These are phyloP conservation scores for Chondrostereum purpureum DNA, from an alignment of 1,284 basidiomycete genomes.

Conservation along the genomic window DNA sequence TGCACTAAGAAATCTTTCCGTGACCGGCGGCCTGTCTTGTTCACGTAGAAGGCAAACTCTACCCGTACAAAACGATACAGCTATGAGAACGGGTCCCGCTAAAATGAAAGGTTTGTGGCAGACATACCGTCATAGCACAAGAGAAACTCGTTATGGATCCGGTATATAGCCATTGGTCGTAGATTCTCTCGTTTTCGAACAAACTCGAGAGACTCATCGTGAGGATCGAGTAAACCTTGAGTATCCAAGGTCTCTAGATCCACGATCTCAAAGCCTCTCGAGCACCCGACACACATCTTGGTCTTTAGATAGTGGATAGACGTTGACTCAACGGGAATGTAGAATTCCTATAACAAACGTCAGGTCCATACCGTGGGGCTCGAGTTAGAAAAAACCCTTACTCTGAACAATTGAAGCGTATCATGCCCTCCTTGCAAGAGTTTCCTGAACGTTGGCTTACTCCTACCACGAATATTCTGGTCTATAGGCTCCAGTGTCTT, in stretches of 20 bases:
- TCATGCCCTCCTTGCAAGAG: conserved; percentile 93
- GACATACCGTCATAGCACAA: conserved; percentile 92
- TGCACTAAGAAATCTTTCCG: conserved; percentile 90
- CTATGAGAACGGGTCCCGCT: conserved; percentile 2
- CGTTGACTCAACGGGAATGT: conserved; percentile 95
- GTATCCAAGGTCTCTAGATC: conserved; percentile 97
- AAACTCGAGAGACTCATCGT: conserved; percentile 89
- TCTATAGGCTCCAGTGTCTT: conserved; percentile 97
- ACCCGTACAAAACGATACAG: conserved; percentile 11
- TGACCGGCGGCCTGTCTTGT: conserved; percentile 92
- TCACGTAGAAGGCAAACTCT: conserved; percentile 99
- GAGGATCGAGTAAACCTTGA: conserved; percentile 92
- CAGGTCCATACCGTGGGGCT: conserved; percentile 1
- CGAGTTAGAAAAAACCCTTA: conserved; percentile 26
- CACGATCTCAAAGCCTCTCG: conserved; percentile 99
- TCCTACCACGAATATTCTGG: conserved; percentile 74
- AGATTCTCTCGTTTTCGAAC: conserved; percentile 86
- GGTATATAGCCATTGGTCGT: conserved; percentile 93
- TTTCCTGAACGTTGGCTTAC: conserved; percentile 92
- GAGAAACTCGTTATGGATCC: conserved; percentile 95
- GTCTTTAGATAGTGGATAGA: conserved; percentile 98
- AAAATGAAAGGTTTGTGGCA: no score
- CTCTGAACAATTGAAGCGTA: conserved; percentile 90
- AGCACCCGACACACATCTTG: conserved; percentile 94
- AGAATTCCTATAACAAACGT: conserved; percentile 72